A percentile compares a stretch with the other conserved stretches of the same genome.
These are phyloP conservation scores for Nepenthes alata DNA, from an alignment of 179 eudicot species.

Conservation along the genomic window DNA sequence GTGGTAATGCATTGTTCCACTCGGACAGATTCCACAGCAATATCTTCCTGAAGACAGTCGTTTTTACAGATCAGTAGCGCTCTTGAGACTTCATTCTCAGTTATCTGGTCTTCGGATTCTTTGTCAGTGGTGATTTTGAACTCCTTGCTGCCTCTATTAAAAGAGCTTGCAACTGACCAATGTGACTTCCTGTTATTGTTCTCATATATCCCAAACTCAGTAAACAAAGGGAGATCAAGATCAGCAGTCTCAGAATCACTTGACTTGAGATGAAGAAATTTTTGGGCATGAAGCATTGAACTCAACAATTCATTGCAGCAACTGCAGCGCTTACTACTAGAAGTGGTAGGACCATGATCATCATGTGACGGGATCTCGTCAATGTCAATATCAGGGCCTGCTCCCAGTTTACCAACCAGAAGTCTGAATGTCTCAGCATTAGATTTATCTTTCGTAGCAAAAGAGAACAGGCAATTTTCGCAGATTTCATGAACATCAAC, in stretches of 20 bases:
- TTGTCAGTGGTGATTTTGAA: slow-evolving; percentile 49
- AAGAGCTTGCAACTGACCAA: slow-evolving; percentile 7
- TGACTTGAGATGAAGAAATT: slow-evolving; percentile 28
- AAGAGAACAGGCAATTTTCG: slow-evolving; percentile 80
- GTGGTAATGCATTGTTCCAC: slow-evolving; percentile 20
- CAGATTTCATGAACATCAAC: slow-evolving; percentile 73
- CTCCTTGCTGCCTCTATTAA: slow-evolving; percentile 17
- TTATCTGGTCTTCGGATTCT: slow-evolving; percentile 42
- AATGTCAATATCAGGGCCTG: slow-evolving; percentile 25
- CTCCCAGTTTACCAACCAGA: slow-evolving; percentile 70
- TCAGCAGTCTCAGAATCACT: slow-evolving; percentile 24
- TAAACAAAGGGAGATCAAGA: slow-evolving; percentile 19
- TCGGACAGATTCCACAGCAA: slow-evolving; percentile 10
- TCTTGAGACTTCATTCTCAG: slow-evolving; percentile 28
- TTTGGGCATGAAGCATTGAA: slow-evolving; percentile 27
- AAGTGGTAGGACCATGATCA: slow-evolving; percentile 17
- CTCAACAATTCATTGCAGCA: slow-evolving; percentile 58
- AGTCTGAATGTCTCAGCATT: slow-evolving; percentile 63
- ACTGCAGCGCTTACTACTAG: slow-evolving; percentile 33
- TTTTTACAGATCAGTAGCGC: slow-evolving; percentile 11
- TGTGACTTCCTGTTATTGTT: slow-evolving; percentile 17
- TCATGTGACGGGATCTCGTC: slow-evolving; percentile 22
- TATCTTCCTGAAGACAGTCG: slow-evolving; percentile 4
- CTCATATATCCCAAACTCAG: slow-evolving; percentile 15
- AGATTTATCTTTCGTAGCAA: slow-evolving; percentile 63